Evolutionary conservation across 148 eudicot genomes (phyloP).

Genomic region (Rhododendron ferrugineum): DNA sequence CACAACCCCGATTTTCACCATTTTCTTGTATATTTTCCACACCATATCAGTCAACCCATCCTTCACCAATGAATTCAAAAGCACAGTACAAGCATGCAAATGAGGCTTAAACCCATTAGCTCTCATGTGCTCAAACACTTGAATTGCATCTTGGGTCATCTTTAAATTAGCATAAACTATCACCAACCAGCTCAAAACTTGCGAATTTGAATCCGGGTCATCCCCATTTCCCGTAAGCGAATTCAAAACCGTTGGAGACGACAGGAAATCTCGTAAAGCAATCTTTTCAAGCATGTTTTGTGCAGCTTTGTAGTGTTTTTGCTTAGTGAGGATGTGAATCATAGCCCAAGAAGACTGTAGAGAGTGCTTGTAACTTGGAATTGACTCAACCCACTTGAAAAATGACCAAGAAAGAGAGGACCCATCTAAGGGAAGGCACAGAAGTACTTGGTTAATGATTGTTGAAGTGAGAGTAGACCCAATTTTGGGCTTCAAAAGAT

Average conservation of each 20-base stretch:
- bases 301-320: conserved; percentile 54
- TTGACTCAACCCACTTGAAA: conserved; percentile 61
- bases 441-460: conserved; percentile 39
- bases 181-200: conserved; percentile 90
- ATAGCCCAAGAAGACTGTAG: conserved; percentile 64
- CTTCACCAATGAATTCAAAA: conserved; percentile 68
- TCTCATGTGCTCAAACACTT: conserved; percentile 84
- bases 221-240: conserved; percentile 31
- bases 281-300: conserved; percentile 66
- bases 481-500: conserved; percentile 46
- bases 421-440: conserved; percentile 21
- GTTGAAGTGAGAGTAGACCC: conserved; percentile 51
- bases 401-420: conserved; percentile 41
- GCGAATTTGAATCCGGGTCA: conserved; percentile 53
- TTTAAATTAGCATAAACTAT: conserved; percentile 56
- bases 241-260: conserved; percentile 63
- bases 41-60: conserved; percentile 44
- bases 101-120: conserved; percentile 50
- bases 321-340: conserved; percentile 52
- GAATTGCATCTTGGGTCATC: conserved; percentile 70
- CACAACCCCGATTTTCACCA: conserved; percentile 59
- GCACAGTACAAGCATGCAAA: conserved; percentile 79
- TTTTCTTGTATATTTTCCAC: conserved; percentile 75
- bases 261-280: conserved; percentile 53
- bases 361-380: conserved; percentile 66